Base-by-base conservation (phyloP, 371 early-diverging fungal genomes). In the Amoeboaphelidium protococcarum region DNA sequence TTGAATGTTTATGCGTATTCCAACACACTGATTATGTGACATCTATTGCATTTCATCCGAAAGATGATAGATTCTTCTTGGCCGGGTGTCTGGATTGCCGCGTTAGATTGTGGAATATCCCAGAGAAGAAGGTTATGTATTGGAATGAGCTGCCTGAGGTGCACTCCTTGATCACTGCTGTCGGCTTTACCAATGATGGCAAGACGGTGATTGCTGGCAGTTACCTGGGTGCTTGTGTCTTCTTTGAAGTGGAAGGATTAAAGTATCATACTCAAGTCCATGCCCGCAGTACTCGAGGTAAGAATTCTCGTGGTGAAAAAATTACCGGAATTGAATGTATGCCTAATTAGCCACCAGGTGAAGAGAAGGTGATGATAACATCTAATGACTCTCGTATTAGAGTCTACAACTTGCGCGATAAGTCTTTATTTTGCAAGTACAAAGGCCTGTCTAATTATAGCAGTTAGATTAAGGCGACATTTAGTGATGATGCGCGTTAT, bases 361-460 rank as follows among this genome's bases (percentile, higher is more conserved):
- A 66, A 40, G 64, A 65, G 13, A 60, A 50, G 1, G 52, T 80
- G 6, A 54, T 84, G 0, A 71, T 84, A 2, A 76, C 82, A 1
- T 73, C 78, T 27, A 80, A 77, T 48, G 88, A 89, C 58, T 82
- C 83, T 2, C 60, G 72, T 0, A 59, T 87, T 23, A 69, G 88
- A 44, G 55, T 86, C 47, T 74, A 74, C 48, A 72, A 78, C 49
- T 57, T 81, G 45, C 58, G 68, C 1, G 82, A 79, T 53, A 80
- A 77, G 44, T 66, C 72, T 20, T 58, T 81, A 21, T 62, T 71
- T 16, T 65, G 72, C 45, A 76, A 78, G 56, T 86, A 73, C 54
- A 74, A 74, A 52, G 88, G 90, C 3, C 57, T 71, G 0, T 73
- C 74, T 26, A 77, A 79, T 25, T 53, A 62, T 13, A 58, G 62